A percentile compares a stretch with the other conserved stretches of the same genome.
Evolutionary conservation across 192 early-diverging fungal species (phyloP).

Genomic region (Pilaira anomala): DNA sequence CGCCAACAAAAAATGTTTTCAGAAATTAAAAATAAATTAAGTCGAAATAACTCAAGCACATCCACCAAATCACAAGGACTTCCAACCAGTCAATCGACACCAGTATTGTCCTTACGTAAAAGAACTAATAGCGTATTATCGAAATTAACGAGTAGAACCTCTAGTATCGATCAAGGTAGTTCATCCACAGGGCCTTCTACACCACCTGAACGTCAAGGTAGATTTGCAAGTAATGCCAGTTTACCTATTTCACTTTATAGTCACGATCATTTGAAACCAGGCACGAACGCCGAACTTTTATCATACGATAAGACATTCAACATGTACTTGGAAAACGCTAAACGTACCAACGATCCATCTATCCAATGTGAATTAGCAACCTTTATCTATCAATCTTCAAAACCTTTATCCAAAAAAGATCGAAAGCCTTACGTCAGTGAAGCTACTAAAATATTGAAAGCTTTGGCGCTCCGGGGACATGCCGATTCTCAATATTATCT

Average conservation of each 20-base stretch:
- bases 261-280: conserved; percentile 59
- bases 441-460: conserved; percentile 59
- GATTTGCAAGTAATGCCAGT: too few species aligned
- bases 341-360: conserved; percentile 55
- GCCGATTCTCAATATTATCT: conserved; percentile 62
- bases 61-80: too few species aligned
- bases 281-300: conserved; percentile 51
- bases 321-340: conserved; percentile 60
- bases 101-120: too few species aligned
- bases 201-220: too few species aligned
- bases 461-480: conserved; percentile 53
- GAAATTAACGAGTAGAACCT: too few species aligned
- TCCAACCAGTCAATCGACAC: too few species aligned
- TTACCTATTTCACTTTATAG: conserved; percentile 15
- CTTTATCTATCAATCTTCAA: conserved; percentile 48
- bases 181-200: too few species aligned
- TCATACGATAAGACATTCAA: conserved; percentile 54
- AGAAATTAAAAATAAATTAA: too few species aligned
- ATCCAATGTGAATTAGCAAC: conserved; percentile 66
- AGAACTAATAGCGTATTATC: too few species aligned
- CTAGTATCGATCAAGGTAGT: too few species aligned
- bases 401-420: conserved; percentile 21
- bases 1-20: too few species aligned
- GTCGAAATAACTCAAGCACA: too few species aligned
- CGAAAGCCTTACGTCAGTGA: conserved; percentile 55